Conservation (phyloP, 2,329 filamentous ascomycete genomes). For the Sphaerulina musiva region DNA sequence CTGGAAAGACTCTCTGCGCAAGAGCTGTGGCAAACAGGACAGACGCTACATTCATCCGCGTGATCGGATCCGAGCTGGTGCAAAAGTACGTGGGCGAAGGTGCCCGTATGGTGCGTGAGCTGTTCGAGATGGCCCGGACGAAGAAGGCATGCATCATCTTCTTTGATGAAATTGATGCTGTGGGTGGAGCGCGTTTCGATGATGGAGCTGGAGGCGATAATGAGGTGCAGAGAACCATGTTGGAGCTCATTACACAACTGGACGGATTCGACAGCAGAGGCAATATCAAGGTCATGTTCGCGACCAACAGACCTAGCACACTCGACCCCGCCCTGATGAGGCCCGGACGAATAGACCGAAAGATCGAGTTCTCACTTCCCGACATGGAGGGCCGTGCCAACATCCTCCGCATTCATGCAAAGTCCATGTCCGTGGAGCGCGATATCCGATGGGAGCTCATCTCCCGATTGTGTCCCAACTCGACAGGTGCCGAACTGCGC, state of each 20-base stretch:
- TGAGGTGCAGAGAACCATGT: slow-evolving; percentile 94
- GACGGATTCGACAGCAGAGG: slow-evolving; percentile 94
- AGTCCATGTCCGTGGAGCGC: slow-evolving; percentile 98
- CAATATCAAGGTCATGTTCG: slow-evolving; percentile 99
- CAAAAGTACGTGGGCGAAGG: slow-evolving; percentile 99
- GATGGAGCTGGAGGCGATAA: slow-evolving; percentile 96
- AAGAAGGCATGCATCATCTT: slow-evolving; percentile 99
- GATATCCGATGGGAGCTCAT: slow-evolving; percentile 99
- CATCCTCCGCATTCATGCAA: slow-evolving; percentile 95
- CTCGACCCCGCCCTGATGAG: slow-evolving; percentile 95
- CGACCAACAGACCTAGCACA: slow-evolving; percentile 91
- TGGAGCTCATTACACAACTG: slow-evolving; percentile 93
- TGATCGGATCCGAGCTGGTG: slow-evolving; percentile 94
- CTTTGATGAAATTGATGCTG: slow-evolving; percentile 96
- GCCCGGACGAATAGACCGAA: slow-evolving; percentile 93
- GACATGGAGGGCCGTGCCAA: slow-evolving; percentile 96
- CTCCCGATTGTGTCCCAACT: slow-evolving; percentile 91
- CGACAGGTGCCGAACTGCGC: slow-evolving; percentile 89
- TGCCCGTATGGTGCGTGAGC: slow-evolving; percentile 94
- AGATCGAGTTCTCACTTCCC: slow-evolving; percentile 96
- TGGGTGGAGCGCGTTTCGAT: slow-evolving; percentile 92
- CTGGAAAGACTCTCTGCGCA: slow-evolving; percentile 97
- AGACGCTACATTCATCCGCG: slow-evolving; percentile 95
- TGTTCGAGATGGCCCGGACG: slow-evolving; percentile 98
- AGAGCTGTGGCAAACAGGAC: slow-evolving; percentile 96